These are phyloP conservation scores for Fraxinus floribunda DNA, from an alignment of 305 asterid genomes.

Conservation along the genomic window DNA sequence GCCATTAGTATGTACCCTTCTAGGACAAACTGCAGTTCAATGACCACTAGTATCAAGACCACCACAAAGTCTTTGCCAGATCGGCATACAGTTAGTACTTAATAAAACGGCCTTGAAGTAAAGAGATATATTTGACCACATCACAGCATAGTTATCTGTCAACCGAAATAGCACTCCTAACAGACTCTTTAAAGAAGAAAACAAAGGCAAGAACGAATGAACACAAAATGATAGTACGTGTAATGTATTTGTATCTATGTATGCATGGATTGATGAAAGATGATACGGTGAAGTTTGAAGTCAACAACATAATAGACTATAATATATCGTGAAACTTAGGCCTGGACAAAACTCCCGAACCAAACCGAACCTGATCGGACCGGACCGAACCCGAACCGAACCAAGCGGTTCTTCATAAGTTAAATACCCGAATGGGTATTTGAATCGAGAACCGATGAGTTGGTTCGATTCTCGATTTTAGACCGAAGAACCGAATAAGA, in stretches of 20 bases:
- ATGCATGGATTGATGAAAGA: neutral
- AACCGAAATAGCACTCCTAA: neutral
- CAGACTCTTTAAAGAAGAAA: neutral
- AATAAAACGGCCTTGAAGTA: conserved; percentile 7
- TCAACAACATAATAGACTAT: too few relatives aligned
- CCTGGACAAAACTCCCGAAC: too few relatives aligned
- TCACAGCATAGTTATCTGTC: conserved; percentile 9
- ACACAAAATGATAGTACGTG: neutral
- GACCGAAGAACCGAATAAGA: too few relatives aligned
- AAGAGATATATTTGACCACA: neutral
- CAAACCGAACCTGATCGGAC: too few relatives aligned
- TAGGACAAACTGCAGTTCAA: conserved; percentile 55
- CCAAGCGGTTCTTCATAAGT: too few relatives aligned
- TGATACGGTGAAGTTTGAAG: neutral
- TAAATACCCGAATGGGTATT: too few relatives aligned
- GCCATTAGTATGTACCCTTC: conserved; percentile 60
- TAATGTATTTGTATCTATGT: neutral
- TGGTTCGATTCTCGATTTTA: too few relatives aligned
- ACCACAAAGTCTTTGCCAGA: conserved; percentile 64
- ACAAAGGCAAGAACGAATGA: neutral
- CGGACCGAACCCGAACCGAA: too few relatives aligned
- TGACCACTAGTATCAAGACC: conserved; percentile 42
- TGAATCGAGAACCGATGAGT: too few relatives aligned
- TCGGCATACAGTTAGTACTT: conserved; percentile 37
- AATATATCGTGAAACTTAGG: too few relatives aligned